phyloP scores from a whole-genome alignment of 176 grass and related monocot species.

The Coix lacrymajobi region DNA sequence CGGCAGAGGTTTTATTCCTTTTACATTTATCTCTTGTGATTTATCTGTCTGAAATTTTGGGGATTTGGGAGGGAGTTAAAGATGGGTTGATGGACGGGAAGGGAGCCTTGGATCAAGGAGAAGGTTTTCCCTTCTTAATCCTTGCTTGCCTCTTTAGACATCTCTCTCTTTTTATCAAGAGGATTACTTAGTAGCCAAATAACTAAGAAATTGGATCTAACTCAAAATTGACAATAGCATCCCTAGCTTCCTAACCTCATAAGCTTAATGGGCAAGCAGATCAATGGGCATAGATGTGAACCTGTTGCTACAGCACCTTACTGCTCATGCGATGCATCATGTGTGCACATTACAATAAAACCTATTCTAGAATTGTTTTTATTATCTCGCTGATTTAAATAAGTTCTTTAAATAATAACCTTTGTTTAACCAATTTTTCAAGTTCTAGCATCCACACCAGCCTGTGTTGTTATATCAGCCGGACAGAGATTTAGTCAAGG shows the following conservation, averaged over 20 bases:
- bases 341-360: background rate
- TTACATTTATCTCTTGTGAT: background rate
- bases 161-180: background rate
- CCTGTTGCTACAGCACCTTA: background rate
- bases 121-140: background rate
- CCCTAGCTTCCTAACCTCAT: background rate
- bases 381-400: background rate
- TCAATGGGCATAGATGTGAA: background rate
- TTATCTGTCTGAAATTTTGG: background rate
- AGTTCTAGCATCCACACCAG: background rate
- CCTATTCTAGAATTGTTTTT: background rate
- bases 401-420: background rate
- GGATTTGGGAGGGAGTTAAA: background rate
- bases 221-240: background rate
- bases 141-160: background rate
- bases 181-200: background rate
- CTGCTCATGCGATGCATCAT: background rate
- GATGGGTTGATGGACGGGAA: background rate
- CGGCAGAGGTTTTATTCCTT: slow-evolving; percentile 29
- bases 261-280: background rate
- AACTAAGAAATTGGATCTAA: background rate
- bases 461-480: background rate
- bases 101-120: background rate
- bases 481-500: background rate
- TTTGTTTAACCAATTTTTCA: background rate